Percentiles rank a stretch among this genome's conserved stretches.
Evolutionary conservation across 768 basidiomycete genomes (phyloP).

Genomic region (Agaricus bisporus): DNA sequence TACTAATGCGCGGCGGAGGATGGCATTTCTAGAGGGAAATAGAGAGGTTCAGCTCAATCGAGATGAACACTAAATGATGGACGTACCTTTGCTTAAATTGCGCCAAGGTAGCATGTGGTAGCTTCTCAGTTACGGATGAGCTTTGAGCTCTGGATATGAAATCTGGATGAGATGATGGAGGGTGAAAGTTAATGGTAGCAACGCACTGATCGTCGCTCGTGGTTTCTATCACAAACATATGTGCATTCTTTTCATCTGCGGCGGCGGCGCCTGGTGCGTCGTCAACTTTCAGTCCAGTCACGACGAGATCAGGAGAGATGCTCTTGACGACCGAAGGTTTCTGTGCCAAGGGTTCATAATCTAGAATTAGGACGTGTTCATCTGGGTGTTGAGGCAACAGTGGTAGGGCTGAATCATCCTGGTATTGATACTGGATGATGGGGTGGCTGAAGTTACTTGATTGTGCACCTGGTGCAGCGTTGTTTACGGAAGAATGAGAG

Average conservation of each 20-base stretch:
- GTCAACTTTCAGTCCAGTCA: slow-evolving; percentile 58
- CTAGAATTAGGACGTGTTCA: slow-evolving; percentile 71
- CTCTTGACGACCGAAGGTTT: slow-evolving; percentile 43
- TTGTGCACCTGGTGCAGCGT: slow-evolving; percentile 26
- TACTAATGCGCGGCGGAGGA: slow-evolving; percentile 6
- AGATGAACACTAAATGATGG: slow-evolving; percentile 47
- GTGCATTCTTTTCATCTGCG: slow-evolving; percentile 47
- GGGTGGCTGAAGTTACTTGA: slow-evolving; percentile 59
- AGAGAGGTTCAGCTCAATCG: background rate
- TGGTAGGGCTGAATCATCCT: slow-evolving; percentile 67
- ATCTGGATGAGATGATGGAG: slow-evolving; percentile 6
- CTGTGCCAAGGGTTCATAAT: slow-evolving; percentile 46
- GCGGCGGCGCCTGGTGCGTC: slow-evolving; percentile 69
- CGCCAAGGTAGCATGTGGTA: slow-evolving; percentile 45
- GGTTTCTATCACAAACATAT: slow-evolving; percentile 75
- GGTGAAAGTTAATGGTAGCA: background rate
- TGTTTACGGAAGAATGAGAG: slow-evolving; percentile 45
- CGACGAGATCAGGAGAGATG: slow-evolving; percentile 36
- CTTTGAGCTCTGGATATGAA: slow-evolving; percentile 16
- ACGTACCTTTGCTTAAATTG: slow-evolving; percentile 66
- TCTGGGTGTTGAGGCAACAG: slow-evolving; percentile 53
- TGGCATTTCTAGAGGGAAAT: background rate
- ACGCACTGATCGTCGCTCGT: slow-evolving; percentile 47
- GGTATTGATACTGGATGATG: slow-evolving; percentile 74
- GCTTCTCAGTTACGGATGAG: slow-evolving; percentile 29